Conservation (phyloP, 306 rosid species). For the Corylus heterophylla region DNA sequence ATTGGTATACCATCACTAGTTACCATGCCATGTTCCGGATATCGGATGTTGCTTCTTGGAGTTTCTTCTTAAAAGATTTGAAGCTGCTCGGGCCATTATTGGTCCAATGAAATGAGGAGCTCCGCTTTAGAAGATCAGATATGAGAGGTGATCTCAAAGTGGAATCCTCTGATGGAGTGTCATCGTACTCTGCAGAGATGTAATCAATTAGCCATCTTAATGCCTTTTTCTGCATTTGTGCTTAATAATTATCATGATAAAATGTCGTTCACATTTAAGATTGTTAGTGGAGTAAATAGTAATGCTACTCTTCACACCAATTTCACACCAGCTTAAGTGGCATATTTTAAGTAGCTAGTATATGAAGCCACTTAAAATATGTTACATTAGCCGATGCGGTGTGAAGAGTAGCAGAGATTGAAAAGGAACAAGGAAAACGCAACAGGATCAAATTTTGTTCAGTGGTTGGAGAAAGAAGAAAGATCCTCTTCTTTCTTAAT, state of each 20-base stretch:
- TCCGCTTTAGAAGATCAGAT: conserved; percentile 31
- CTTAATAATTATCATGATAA: neutral
- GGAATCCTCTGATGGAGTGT: conserved; percentile 33
- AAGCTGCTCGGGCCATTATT: conserved; percentile 25
- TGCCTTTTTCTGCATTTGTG: neutral
- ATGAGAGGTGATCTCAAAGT: conserved; percentile 25
- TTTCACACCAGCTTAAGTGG: too few relatives aligned
- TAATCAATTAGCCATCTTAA: neutral
- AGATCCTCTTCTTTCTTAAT: neutral
- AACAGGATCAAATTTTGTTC: neutral
- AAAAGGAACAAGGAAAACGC: neutral
- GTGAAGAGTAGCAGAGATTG: too few relatives aligned
- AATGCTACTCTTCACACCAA: too few relatives aligned
- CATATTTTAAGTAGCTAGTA: too few relatives aligned
- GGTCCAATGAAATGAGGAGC: conserved; percentile 35
- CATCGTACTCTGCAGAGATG: conserved; percentile 46
- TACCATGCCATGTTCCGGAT: conserved; percentile 29
- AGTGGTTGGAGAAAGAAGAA: neutral
- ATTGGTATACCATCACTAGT: neutral
- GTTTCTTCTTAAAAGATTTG: conserved; percentile 41
- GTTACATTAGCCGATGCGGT: too few relatives aligned
- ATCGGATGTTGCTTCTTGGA: conserved; percentile 47
- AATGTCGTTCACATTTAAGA: too few relatives aligned
- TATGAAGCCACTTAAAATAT: too few relatives aligned
- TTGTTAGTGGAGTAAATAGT: too few relatives aligned